These are phyloP conservation scores for Pseudopithomyces maydicus DNA, from an alignment of 2,329 filamentous ascomycete species.

Conservation along the genomic window DNA sequence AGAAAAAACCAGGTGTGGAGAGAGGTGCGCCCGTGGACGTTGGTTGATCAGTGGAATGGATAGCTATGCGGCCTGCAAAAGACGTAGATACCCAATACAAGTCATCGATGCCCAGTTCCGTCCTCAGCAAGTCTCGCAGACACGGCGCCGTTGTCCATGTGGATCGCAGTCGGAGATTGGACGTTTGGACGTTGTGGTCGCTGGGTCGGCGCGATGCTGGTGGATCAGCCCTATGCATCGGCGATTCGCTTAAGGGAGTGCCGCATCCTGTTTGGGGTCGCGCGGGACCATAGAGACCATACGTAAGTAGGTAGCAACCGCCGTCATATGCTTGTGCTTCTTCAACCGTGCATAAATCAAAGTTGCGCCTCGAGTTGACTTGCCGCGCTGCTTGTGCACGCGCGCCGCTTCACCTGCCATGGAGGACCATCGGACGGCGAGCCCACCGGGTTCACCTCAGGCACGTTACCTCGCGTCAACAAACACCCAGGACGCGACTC, in stretches of 20 bases:
- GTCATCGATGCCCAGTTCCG: no score
- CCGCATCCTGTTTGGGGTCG: conserved; percentile 1
- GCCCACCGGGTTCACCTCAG: background rate
- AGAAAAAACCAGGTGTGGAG: no score
- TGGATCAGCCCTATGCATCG: conserved; percentile 3
- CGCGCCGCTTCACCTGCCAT: background rate
- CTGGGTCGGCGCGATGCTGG: background rate
- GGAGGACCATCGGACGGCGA: background rate
- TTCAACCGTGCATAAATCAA: conserved; percentile 4
- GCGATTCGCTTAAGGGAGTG: conserved; percentile 2
- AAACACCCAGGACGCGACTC: conserved; percentile 43
- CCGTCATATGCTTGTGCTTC: conserved; percentile 3
- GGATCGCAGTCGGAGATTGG: no score
- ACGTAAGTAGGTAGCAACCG: background rate
- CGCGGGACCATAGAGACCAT: background rate
- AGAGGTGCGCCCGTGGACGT: no score
- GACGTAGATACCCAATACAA: no score
- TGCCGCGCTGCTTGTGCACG: background rate
- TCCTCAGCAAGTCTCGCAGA: no score
- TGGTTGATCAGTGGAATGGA: no score
- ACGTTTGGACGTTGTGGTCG: background rate
- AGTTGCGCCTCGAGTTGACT: conserved; percentile 4
- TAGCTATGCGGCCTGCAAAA: no score
- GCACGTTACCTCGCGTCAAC: conserved; percentile 26
- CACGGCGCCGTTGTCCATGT: no score